Evolutionary conservation across 2,329 filamentous ascomycete species (phyloP), one percentile per base, ranked within the genome.

Genomic region (Chaetomium sp.): DNA sequence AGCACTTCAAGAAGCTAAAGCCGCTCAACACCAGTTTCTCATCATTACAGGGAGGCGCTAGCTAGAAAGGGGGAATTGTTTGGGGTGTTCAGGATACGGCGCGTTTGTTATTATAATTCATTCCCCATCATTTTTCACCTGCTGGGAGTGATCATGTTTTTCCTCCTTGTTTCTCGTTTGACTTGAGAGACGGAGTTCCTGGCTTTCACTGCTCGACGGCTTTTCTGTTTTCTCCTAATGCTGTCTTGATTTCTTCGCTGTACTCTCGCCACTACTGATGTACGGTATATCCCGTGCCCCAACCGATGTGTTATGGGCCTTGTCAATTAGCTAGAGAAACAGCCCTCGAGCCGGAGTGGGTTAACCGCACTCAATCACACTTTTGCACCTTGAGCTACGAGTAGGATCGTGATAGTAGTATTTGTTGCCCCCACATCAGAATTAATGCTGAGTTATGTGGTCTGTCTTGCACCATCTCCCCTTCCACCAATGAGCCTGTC

Each of bases 61-160:
- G 55, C 12, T 43, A 49, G 5, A 44, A 40, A 41, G 37, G 32
- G 35, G 45, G 34, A n/a, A 3, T 37, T 46, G 44, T 27, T 54
- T 40, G 55, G 19, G 19, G 58, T 61, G 60, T 60, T 59, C 49
- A 61, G 58, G 60, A 61, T 61, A 62, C 49, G 50, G 53, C 48
- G 48, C 49, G 46, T 43, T 41, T 53, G 42, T 55, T 54, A 8
- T 54, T 44, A 35, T 37, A 36, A 46, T 50, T 36, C 11, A 53
- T 52, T 42, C 19, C 34, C 46, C 32, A 40, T 53, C 53, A 49
- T 10, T n/a, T 40, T 57, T 55, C 38, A 41, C 37, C 32, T 14
- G 27, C 19, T 6, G 41, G 41, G 40, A 38, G 9, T 6, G 52
- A 41, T 11, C 11, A n/a, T 38, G 45, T 34, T 32, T 43, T 43